phyloP scores from a whole-genome alignment of 139 green algal genomes.

The Zygnema cylindricum region DNA sequence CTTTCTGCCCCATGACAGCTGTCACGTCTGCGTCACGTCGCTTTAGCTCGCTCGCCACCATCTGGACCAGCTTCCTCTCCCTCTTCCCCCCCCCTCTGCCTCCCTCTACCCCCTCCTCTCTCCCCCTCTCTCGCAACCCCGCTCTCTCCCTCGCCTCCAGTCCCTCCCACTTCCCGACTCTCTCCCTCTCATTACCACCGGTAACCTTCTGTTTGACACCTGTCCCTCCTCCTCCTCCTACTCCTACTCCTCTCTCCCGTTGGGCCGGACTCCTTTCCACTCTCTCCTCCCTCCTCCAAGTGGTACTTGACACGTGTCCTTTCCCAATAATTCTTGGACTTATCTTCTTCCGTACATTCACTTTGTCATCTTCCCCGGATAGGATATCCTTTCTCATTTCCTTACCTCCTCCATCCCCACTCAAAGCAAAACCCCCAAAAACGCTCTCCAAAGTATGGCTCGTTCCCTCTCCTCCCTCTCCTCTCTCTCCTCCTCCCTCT shows the following conservation, averaged over 20 bases:
- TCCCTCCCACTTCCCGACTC: background rate
- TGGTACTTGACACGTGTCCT: background rate
- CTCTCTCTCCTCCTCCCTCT: too few relatives aligned
- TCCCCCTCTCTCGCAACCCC: background rate
- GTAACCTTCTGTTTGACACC: background rate
- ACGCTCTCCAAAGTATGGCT: too few relatives aligned
- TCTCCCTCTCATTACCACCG: background rate
- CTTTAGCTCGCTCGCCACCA: too few relatives aligned
- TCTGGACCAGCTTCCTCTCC: background rate
- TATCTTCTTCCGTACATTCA: too few relatives aligned
- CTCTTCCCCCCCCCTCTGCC: background rate
- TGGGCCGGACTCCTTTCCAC: constrained; percentile 13
- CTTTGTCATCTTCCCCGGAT: too few relatives aligned
- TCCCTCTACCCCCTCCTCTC: background rate
- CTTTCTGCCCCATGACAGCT: background rate
- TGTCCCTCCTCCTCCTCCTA: background rate
- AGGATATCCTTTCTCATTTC: too few relatives aligned
- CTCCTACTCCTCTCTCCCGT: background rate
- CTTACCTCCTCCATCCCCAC: too few relatives aligned
- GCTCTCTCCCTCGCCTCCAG: background rate
- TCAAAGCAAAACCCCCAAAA: too few relatives aligned
- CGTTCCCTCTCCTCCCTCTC: too few relatives aligned
- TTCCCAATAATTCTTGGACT: too few relatives aligned
- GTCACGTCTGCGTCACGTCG: background rate
- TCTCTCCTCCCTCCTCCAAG: background rate